These are phyloP conservation scores for Phytophthora cryptogea DNA, from an alignment of 352 stramenopile genomes.

Conservation along the genomic window DNA sequence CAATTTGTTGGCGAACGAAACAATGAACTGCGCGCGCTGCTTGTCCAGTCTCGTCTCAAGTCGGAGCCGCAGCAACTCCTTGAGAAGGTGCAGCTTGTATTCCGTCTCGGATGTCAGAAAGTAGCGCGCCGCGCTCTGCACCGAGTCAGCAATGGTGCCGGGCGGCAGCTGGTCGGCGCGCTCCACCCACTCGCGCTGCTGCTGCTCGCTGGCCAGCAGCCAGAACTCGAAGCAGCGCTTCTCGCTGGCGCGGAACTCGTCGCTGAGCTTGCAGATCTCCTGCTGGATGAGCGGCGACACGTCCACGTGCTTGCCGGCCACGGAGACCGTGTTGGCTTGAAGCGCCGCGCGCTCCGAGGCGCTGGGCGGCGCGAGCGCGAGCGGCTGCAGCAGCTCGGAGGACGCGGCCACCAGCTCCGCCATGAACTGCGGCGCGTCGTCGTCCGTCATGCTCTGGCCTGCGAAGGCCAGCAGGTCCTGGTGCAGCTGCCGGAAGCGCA, in stretches of 20 bases:
- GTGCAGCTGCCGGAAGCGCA: conserved; percentile 75
- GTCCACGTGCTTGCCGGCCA: conserved; percentile 70
- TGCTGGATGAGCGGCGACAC: conserved; percentile 82
- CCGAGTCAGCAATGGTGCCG: conserved; percentile 51
- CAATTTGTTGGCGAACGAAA: conserved; percentile 74
- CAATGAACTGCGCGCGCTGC: conserved; percentile 63
- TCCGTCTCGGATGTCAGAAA: conserved; percentile 79
- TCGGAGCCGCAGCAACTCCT: conserved; percentile 72
- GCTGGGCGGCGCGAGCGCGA: conserved; percentile 44
- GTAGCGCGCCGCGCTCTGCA: conserved; percentile 71
- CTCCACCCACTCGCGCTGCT: conserved; percentile 72
- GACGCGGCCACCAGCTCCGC: conserved; percentile 52
- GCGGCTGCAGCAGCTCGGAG: conserved; percentile 45
- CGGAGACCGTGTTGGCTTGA: conserved; percentile 61
- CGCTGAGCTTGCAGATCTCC: conserved; percentile 79
- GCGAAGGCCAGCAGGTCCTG: conserved; percentile 73
- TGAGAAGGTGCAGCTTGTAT: conserved; percentile 75
- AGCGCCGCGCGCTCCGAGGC: conserved; percentile 59
- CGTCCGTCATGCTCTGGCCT: conserved; percentile 67
- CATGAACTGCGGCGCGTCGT: conserved; percentile 66
- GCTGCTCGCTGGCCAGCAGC: conserved; percentile 74
- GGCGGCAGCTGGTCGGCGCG: conserved; percentile 64
- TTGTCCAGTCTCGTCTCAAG: conserved; percentile 62
- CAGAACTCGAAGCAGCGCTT: conserved; percentile 74
- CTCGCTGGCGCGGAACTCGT: conserved; percentile 75